These are phyloP conservation scores for Friedmanniomyces simplex DNA, from an alignment of 495 filamentous ascomycete species.

Conservation along the genomic window DNA sequence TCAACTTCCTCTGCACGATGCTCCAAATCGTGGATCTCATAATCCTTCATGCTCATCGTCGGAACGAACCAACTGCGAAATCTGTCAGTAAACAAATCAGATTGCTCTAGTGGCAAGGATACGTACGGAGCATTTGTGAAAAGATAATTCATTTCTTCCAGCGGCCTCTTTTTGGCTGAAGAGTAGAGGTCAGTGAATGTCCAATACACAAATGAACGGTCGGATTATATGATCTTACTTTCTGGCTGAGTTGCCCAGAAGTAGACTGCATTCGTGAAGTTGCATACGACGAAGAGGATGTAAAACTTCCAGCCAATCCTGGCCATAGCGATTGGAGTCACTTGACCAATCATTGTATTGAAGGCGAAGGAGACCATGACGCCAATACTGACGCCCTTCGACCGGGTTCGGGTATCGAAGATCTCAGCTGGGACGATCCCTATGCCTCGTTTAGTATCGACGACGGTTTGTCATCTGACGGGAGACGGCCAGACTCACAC, in stretches of 20 bases:
- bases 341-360: conserved; percentile 64
- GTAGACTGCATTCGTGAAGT: conserved; percentile 50
- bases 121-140: conserved; percentile 62
- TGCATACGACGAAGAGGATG: conserved; percentile 47
- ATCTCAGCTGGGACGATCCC: conserved; percentile 64
- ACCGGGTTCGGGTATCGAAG: conserved; percentile 57
- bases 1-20: conserved; percentile 35
- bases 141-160: conserved; percentile 62
- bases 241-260: conserved; percentile 57
- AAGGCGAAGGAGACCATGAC: conserved; percentile 58
- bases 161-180: conserved; percentile 50
- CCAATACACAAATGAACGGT: too few relatives aligned
- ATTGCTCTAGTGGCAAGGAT: too few relatives aligned
- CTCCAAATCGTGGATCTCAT: conserved; percentile 35
- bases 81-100: too few relatives aligned
- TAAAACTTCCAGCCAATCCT: conserved; percentile 53
- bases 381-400: conserved; percentile 56
- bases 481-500: too few relatives aligned
- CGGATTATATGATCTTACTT: too few relatives aligned
- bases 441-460: too few relatives aligned
- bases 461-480: too few relatives aligned
- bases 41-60: conserved; percentile 33
- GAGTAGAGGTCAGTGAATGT: too few relatives aligned
- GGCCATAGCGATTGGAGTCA: conserved; percentile 48
- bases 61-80: conserved; percentile 55